Evolutionary conservation across 441 rosid genomes (phyloP).

Genomic region (Rhodomyrtus psidioides): DNA sequence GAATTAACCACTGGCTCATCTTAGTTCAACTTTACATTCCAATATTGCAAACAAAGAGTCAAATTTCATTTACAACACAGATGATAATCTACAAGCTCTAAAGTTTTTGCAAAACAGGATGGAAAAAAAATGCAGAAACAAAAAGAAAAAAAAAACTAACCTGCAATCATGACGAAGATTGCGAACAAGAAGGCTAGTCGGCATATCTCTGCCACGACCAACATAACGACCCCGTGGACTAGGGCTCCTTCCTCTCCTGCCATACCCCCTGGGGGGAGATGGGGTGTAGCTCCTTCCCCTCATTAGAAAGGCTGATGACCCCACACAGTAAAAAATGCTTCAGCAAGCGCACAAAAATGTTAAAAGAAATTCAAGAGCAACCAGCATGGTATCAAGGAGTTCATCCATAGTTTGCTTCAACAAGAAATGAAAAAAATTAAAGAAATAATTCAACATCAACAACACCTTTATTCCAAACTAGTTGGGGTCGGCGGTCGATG

Average conservation of each 20-base stretch:
- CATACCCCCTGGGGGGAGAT: constrained; percentile 70
- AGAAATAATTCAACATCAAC: not conserved
- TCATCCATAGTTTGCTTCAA: not conserved
- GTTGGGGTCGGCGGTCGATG: no score
- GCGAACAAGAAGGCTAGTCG: constrained; percentile 72
- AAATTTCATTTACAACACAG: not conserved
- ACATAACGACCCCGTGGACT: constrained; percentile 64
- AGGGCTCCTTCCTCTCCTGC: constrained; percentile 60
- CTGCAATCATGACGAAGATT: constrained; percentile 80
- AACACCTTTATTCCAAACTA: no score
- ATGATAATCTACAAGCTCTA: not conserved
- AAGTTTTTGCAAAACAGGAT: not conserved
- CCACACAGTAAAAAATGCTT: not conserved
- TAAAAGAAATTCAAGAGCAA: not conserved
- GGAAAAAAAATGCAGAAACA: not conserved
- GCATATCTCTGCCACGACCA: constrained; percentile 57
- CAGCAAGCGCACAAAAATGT: not conserved
- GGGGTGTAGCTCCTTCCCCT: constrained; percentile 75
- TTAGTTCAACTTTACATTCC: not conserved
- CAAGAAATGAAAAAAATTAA: not conserved
- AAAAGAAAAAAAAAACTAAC: constrained; percentile 9
- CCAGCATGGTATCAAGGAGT: not conserved
- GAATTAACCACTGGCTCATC: not conserved
- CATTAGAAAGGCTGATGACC: constrained; percentile 18
- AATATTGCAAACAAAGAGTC: not conserved